phyloP scores from a whole-genome alignment of 2,329 filamentous ascomycete species.

The Colletotrichum sp. region DNA sequence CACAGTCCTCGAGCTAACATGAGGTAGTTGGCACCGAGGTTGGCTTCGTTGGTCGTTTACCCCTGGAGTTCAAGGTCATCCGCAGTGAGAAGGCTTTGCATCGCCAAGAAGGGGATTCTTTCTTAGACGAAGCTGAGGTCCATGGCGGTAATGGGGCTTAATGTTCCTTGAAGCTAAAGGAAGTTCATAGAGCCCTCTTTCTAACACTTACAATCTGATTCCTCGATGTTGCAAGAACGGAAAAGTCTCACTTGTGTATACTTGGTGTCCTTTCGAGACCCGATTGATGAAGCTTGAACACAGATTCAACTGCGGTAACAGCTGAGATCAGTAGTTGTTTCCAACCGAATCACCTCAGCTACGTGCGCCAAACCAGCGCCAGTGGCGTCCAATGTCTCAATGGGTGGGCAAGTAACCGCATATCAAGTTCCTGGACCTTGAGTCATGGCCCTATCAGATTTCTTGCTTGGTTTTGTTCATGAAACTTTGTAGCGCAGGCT shows the following conservation, averaged over 20 bases:
- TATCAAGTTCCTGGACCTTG: not conserved
- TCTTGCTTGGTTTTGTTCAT: not conserved
- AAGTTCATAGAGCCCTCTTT: not conserved
- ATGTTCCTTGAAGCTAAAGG: not conserved
- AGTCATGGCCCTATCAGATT: not conserved
- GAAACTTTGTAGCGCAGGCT: not conserved
- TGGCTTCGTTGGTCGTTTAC: not conserved
- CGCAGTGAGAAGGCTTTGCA: not conserved
- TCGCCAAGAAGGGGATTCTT: not conserved
- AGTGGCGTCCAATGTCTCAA: not conserved
- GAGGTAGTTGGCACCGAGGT: not conserved
- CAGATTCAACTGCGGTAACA: not conserved
- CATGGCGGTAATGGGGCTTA: not conserved
- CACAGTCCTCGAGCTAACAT: not conserved
- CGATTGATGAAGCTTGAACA: not conserved
- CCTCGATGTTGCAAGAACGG: not conserved
- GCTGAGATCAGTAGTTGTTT: not conserved
- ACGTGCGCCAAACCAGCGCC: not conserved
- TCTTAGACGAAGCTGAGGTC: not conserved
- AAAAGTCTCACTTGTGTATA: not conserved
- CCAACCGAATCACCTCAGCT: not conserved
- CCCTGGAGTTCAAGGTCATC: not conserved
- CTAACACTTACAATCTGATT: not conserved
- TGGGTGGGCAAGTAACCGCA: not conserved
- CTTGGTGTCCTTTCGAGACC: not conserved